Evolutionary conservation across 1,284 basidiomycete genomes (phyloP), one percentile per base, ranked within the genome.

Genomic region (Melampsora larici-populina): DNA sequence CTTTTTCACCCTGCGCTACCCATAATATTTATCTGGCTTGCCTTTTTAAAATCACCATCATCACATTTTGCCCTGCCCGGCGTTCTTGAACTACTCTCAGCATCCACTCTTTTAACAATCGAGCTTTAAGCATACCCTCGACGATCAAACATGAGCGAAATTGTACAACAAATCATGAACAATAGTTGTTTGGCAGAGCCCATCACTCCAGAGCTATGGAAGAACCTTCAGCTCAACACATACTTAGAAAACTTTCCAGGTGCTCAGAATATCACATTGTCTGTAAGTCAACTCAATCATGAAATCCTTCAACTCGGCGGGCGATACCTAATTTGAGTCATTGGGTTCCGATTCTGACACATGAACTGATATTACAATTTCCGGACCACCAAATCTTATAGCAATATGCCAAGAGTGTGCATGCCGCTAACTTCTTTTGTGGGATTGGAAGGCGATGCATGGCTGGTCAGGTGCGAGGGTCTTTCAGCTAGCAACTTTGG

Each of bases 161-260:
- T 58, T 17, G 55, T 58, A 24, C 55, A 58, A 29, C 55, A 58
- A 21, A 58, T 58, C 15, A 29, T 58, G 17, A 58, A 58, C 29
- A 58, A 58, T 24, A 58, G 55, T 29, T 58, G 55, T 58, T 24
- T 58, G 17, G 55, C 55, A 21, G 55, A 69, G 18, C 75, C 75
- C 33, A 66, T 78, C n/a, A 78, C 75, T n/a, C 75, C 75, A 17
- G 60, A 78, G 0, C 29, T 78, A 64, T 78, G 75, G 75, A 31
- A 70, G 21, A 64, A 51, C 36, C 33, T 78, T 49, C 29, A 70
- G 11, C 33, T 78, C n/a, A 62, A 70, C 29, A 31, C 68, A 26
- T 78, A 78, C 63, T 58, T 78, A n/a, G 48, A n/a, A 8, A 78
- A 64, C 24, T 65, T 60, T 29, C 68, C 75, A 26, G 68, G 62